Conservation (phyloP, 2,329 filamentous ascomycete species). For the Aspergillus pseudoterreus region DNA sequence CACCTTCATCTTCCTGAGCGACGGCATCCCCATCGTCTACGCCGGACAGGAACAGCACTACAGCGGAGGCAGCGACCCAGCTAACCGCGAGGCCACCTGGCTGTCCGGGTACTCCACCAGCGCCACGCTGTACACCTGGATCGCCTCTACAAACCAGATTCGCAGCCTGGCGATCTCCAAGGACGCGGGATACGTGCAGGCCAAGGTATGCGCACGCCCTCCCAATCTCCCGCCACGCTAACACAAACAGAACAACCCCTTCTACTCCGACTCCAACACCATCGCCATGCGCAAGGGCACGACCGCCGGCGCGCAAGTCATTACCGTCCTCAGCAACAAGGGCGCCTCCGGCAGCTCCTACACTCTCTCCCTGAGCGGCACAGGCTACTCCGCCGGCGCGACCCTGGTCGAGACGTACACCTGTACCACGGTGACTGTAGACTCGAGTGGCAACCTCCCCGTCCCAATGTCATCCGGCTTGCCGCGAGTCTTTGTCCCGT, state of each 20-base stretch:
- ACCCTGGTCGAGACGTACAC: conserved; percentile 25
- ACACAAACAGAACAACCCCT: conserved; percentile 31
- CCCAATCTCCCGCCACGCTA: neutral
- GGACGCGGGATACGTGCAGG: conserved; percentile 39
- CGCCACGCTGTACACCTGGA: conserved; percentile 48
- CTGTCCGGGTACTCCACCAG: conserved; percentile 47
- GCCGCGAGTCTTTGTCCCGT: conserved; percentile 25
- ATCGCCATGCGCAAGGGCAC: conserved; percentile 42
- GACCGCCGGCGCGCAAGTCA: conserved; percentile 37
- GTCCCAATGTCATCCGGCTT: conserved; percentile 43
- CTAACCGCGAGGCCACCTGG: conserved; percentile 58
- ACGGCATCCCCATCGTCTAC: conserved; percentile 65
- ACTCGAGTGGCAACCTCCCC: conserved; percentile 40
- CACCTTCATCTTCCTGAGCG: conserved; percentile 55
- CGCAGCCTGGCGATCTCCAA: conserved; percentile 43
- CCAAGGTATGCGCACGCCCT: conserved; percentile 21
- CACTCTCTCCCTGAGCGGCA: conserved; percentile 21
- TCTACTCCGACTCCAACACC: conserved; percentile 43
- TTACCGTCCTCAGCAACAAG: conserved; percentile 44
- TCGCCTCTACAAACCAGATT: conserved; percentile 49
- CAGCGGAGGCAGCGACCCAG: conserved; percentile 47
- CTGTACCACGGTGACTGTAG: conserved; percentile 44
- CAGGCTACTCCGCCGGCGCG: conserved; percentile 22
- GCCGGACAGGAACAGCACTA: conserved; percentile 66
- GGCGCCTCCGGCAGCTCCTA: conserved; percentile 28